Base-by-base conservation (phyloP, 371 early-diverging fungal genomes). In the Mucor piriformis region DNA sequence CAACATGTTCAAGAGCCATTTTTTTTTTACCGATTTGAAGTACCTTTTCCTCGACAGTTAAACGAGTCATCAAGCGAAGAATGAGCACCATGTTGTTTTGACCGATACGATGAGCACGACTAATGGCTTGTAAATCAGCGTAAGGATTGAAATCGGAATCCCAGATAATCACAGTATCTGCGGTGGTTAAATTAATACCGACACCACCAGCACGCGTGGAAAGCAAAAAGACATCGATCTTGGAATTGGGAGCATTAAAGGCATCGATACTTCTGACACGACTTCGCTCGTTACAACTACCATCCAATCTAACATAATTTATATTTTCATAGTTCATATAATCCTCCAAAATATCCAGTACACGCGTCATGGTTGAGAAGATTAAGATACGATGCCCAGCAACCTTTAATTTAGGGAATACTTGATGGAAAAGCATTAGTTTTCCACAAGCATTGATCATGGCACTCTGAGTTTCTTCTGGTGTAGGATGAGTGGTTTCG, bases 111-210 rank as follows among this genome's bases (percentile, higher is more conserved):
- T 98, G 93, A 2, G 95, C 94, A 32, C 98, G 85, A 18, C 89
- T 89, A 69, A 96, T 88, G 15, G 99, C 99, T 75, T 95, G 89
- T 76, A 87, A 76, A 74, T 90, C 97, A 47, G 86, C 90, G 60
- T 96, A 94, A 1, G 97, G 98, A 66, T 98, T 98, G 79, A 89
- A 96, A 66, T 98, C 99, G 18, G 89, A 84, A 66, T 97, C 98
- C 71, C 91, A 96, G 43, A 98, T 89, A 49, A 99, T 90, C 21
- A 97, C 89, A 0, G 95, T 95, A 60, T 98, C 95, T 0, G 99
- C 99, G 0, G 94, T 83, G 0, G 96, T 91, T 59, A 98, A 70
- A 63, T 98, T 98, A 47, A 98, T 91, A 13, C 99, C 99, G 0
- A 93, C 87, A 35, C 98, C 98, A 50, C 98, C 98, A 12, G 95